Percentiles rank a stretch among this genome's conserved stretches.
Evolutionary conservation across 192 early-diverging fungal species (phyloP).

Genomic region (Entomortierella lignicola): DNA sequence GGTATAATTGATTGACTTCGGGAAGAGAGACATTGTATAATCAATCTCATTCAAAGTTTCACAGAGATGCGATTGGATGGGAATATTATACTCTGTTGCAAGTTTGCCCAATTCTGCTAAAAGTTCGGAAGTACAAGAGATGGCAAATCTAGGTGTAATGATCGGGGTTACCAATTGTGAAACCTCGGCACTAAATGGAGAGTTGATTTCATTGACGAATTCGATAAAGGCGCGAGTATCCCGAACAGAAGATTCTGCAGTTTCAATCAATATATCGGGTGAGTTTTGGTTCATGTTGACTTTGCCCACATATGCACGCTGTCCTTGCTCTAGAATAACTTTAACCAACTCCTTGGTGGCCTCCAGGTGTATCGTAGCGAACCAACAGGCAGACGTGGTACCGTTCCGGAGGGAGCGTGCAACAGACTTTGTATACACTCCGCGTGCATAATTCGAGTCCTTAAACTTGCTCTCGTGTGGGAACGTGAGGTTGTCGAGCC

Average conservation of each 20-base stretch:
- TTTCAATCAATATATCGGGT: conserved; percentile 75
- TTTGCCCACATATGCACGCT: conserved; percentile 87
- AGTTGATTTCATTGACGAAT: conserved; percentile 36
- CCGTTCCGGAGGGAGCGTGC: conserved; percentile 73
- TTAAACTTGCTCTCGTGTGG: conserved; percentile 75
- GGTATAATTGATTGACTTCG: conserved; percentile 60
- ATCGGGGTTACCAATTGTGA: conserved; percentile 66
- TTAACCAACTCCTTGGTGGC: conserved; percentile 72
- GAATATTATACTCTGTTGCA: conserved; percentile 68
- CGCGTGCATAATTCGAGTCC: conserved; percentile 66
- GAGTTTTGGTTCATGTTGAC: conserved; percentile 87
- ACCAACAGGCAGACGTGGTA: conserved; percentile 88
- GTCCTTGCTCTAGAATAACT: conserved; percentile 70
- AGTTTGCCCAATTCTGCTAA: conserved; percentile 70
- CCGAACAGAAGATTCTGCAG: conserved; percentile 64
- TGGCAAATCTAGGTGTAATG: conserved; percentile 87
- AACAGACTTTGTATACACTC: conserved; percentile 68
- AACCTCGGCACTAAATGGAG: background rate
- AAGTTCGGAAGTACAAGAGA: conserved; percentile 72
- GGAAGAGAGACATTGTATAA: conserved; percentile 58
- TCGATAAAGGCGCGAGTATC: conserved; percentile 67
- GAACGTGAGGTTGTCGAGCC: conserved; percentile 86
- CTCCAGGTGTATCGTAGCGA: conserved; percentile 80
- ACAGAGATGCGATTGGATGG: conserved; percentile 81
- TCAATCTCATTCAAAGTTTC: conserved; percentile 75